A percentile compares a stretch with the other conserved stretches of the same genome.
Evolutionary conservation across 345 rosid species (phyloP).

Genomic region (Crucihimalaya himalaica): DNA sequence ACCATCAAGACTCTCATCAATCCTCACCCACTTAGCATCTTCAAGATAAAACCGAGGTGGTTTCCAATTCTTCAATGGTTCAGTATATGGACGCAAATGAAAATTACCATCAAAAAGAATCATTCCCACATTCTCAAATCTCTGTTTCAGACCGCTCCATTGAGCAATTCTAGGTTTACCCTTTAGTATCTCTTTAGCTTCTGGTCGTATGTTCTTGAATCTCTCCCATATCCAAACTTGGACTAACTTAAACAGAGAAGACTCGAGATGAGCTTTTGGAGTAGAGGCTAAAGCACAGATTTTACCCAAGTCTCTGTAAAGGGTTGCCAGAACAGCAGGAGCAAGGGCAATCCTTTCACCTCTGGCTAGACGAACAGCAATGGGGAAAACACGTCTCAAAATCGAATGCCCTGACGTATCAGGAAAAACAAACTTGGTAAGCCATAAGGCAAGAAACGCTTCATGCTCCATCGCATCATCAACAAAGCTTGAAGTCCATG

Average conservation of each 20-base stretch:
- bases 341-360: constrained; percentile 49
- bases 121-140: constrained; percentile 12
- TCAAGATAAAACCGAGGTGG: constrained; percentile 41
- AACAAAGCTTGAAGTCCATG: constrained; percentile 48
- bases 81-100: constrained; percentile 51
- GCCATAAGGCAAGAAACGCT: constrained; percentile 51
- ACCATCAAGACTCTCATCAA: constrained; percentile 30
- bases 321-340: constrained; percentile 47
- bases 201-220: constrained; percentile 38
- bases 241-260: constrained; percentile 45
- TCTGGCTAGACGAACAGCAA: constrained; percentile 48
- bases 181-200: constrained; percentile 17
- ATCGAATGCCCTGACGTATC: not conserved
- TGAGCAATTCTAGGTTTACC: constrained; percentile 44
- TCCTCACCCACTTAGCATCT: constrained; percentile 17
- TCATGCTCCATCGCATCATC: constrained; percentile 47
- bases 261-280: not conserved
- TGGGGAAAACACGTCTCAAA: not conserved
- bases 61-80: constrained; percentile 28
- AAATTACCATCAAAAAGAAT: constrained; percentile 39
- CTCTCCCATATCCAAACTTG: constrained; percentile 62
- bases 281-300: not conserved
- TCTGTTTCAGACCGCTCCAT: constrained; percentile 37
- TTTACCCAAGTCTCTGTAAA: constrained; percentile 46
- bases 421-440: constrained; percentile 41